Conservation (phyloP, 805 yeast genomes). For the Yarrowia sp. region DNA sequence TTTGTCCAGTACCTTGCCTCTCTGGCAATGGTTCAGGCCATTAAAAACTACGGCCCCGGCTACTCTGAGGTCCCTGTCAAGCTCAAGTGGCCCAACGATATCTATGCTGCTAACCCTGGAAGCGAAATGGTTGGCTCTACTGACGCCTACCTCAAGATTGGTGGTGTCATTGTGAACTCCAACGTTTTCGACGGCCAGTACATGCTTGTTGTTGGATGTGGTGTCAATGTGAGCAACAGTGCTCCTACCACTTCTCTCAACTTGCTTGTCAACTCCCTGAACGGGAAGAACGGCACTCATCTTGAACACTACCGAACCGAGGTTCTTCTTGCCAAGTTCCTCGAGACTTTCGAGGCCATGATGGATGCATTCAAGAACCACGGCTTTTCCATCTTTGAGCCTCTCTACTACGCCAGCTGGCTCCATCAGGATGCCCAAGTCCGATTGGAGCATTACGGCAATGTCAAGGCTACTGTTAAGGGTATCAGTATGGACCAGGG, state of each 20-base stretch:
- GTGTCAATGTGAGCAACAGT: slow-evolving; percentile 77
- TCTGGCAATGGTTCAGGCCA: slow-evolving; percentile 77
- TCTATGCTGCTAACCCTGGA: slow-evolving; percentile 67
- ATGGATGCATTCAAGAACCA: slow-evolving; percentile 49
- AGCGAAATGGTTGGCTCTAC: slow-evolving; percentile 12
- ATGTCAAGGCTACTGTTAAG: slow-evolving; percentile 57
- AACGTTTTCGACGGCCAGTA: slow-evolving; percentile 60
- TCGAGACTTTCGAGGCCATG: slow-evolving; percentile 64
- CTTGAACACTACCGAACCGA: slow-evolving; percentile 50
- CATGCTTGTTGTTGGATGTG: slow-evolving; percentile 77
- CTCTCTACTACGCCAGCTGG: slow-evolving; percentile 80
- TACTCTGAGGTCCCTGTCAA: slow-evolving; percentile 74
- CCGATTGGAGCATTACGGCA: slow-evolving; percentile 54
- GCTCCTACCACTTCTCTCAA: slow-evolving; percentile 92
- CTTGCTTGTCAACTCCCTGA: slow-evolving; percentile 60
- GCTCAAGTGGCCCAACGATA: slow-evolving; percentile 96
- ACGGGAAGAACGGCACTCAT: slow-evolving; percentile 42
- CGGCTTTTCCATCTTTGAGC: slow-evolving; percentile 69
- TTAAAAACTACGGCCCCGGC: slow-evolving; percentile 57
- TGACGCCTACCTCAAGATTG: slow-evolving; percentile 59
- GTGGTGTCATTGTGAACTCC: slow-evolving; percentile 83
- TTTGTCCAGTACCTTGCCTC: slow-evolving; percentile 84
- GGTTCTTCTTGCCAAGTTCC: slow-evolving; percentile 61
- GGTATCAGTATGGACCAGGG: slow-evolving; percentile 91
- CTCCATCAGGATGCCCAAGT: slow-evolving; percentile 76